Evolutionary conservation across 108 stramenopile species (phyloP), one percentile per base, ranked within the genome.

Genomic region (Fistulifera pelliculosa): DNA sequence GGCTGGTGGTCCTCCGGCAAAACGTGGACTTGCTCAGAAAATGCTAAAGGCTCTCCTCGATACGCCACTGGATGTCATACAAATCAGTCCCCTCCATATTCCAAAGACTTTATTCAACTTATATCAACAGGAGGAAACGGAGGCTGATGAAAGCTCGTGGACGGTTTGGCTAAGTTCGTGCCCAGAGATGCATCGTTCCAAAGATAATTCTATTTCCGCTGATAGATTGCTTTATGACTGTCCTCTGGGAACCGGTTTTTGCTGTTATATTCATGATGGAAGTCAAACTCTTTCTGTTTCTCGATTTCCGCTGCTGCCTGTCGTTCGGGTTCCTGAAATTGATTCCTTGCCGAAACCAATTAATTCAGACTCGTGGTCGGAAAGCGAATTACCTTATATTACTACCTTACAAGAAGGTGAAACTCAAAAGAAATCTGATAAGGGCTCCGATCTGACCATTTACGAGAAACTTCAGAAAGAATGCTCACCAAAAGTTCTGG

Each of bases 341-440:
- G 56, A 61, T 14, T 49, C 35, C 1, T 61, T 81, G 2, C 66
- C 76, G 18, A 57, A 66, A 58, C 85, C 85, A 6, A 68, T 71
- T 59, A 60, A 66, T 25, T 56, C 56, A 5, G 62, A 56, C 27
- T 26, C 68, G 10, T 35, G 55, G 52, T 25, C 38, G 28, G 11
- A 38, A n/a, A 58, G 56, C 0, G 77, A 83, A 47, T 53, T 85
- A 11, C 80, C 84, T 24, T 90, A 72, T 68, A 76, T 86, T 47
- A 53, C 88, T 24, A 90, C 81, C 7, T 58, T 90, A 25, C 49
- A 51, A 1, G 80, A 76, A 56, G 31, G 31, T 6, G 8, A 35
- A 3, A 35, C 31, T 8, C 31, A 35, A 35, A 35, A 35, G 31
- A 35, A 35, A 35, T 35, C 31, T 35, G 31, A 35, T 6, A 3